phyloP scores from a whole-genome alignment of 129 eudicot genomes.

The Solidago caesia region DNA sequence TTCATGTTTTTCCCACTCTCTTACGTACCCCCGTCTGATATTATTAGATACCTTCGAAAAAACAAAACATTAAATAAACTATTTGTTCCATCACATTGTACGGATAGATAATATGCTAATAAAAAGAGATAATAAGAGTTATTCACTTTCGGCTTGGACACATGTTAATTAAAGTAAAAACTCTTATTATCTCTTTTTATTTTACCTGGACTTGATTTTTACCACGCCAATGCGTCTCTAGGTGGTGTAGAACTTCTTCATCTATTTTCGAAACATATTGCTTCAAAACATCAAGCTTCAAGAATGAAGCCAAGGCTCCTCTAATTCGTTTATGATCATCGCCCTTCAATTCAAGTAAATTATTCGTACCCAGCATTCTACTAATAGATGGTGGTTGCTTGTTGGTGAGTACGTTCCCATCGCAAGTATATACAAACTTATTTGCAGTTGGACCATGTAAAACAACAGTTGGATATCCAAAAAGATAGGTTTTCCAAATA shows the following conservation, averaged over 20 bases:
- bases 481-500: slow-evolving; percentile 26
- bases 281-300: slow-evolving; percentile 40
- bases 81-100: too few species aligned
- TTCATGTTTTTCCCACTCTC: too few species aligned
- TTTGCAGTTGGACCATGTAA: slow-evolving; percentile 37
- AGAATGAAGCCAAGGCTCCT: slow-evolving; percentile 32
- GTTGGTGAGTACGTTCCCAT: slow-evolving; percentile 19
- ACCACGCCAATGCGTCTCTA: slow-evolving; percentile 31
- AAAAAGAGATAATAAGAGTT: too few species aligned
- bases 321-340: slow-evolving; percentile 43
- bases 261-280: slow-evolving; percentile 36
- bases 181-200: too few species aligned
- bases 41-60: too few species aligned
- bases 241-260: slow-evolving; percentile 40
- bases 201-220: slow-evolving; percentile 31
- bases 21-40: too few species aligned
- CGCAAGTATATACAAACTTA: slow-evolving; percentile 33
- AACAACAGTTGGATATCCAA: slow-evolving; percentile 31
- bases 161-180: too few species aligned
- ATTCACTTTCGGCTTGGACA: too few species aligned
- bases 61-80: too few species aligned
- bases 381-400: slow-evolving; percentile 30
- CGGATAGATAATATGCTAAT: too few species aligned
- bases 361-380: slow-evolving; percentile 27
- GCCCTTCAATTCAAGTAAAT: slow-evolving; percentile 30